Percentiles rank a stretch among this genome's conserved stretches.
phyloP scores from a whole-genome alignment of 2,329 filamentous ascomycete genomes.

The Cytospora chrysosperma region DNA sequence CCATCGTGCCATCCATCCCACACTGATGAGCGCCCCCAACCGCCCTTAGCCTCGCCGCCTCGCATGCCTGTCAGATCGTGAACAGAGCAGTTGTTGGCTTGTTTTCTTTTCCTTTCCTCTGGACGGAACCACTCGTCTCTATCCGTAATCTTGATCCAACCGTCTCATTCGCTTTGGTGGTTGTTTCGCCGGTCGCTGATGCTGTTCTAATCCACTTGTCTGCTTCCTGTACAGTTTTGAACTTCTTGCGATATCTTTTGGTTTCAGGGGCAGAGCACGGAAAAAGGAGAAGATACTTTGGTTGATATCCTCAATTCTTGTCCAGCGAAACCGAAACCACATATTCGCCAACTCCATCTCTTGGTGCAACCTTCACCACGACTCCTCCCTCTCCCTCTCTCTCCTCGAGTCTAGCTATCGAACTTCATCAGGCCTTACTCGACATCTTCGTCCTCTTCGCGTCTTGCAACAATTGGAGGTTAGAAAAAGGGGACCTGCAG shows the following conservation, averaged over 20 bases:
- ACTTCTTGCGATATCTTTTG: not conserved
- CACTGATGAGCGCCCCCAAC: not conserved
- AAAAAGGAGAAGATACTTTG: constrained; percentile 22
- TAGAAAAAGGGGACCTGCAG: not conserved
- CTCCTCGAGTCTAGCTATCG: constrained; percentile 17
- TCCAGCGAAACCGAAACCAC: constrained; percentile 31
- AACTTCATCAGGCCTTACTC: not conserved
- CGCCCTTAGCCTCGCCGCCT: constrained; percentile 9
- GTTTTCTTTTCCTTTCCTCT: constrained; percentile 24
- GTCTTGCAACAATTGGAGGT: not conserved
- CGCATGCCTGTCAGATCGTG: constrained; percentile 1
- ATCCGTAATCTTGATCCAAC: constrained; percentile 25
- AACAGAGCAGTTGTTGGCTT: not conserved
- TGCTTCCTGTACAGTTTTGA: constrained; percentile 20
- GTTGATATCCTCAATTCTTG: constrained; percentile 26
- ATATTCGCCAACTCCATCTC: constrained; percentile 16
- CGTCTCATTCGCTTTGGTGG: constrained; percentile 62
- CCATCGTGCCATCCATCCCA: not conserved
- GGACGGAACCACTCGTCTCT: constrained; percentile 4
- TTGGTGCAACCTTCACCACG: constrained; percentile 2
- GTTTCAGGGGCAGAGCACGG: constrained; percentile 10
- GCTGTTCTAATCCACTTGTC: constrained; percentile 26
- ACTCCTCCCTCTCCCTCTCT: too few relatives aligned
- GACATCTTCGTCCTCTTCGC: not conserved
- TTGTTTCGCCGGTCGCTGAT: constrained; percentile 40